A percentile compares a stretch with the other conserved stretches of the same genome.
Conservation (phyloP, 78 protist genomes). For the Dictyostelium discoideum region dicty_2.7 NC_007091.3:2447001-2447500, state of each 20-base stretch:
- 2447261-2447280: constrained; percentile 97
- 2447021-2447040: constrained; percentile 98
- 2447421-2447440: constrained; percentile 86
- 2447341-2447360: constrained; percentile 97
- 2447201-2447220: not conserved
- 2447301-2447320: constrained; percentile 68
- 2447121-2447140: not conserved
- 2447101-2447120: not conserved
- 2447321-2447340: constrained; percentile 86
- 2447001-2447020: constrained; percentile 93
- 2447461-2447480: constrained; percentile 94
- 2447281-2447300: constrained; percentile 90
- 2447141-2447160: constrained; percentile 85
- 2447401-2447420: constrained; percentile 97
- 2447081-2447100: constrained; percentile 45
- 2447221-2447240: constrained; percentile 88
- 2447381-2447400: constrained; percentile 98
- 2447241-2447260: constrained; percentile 95
- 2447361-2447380: constrained; percentile 94
- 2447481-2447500: constrained; percentile 98
- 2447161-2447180: constrained; percentile 79
- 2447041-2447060: constrained; percentile 42
- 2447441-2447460: constrained; percentile 89
- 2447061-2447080: constrained; percentile 58
- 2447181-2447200: constrained; percentile 44